Evolutionary conservation across 176 grass and related monocot genomes (phyloP), one percentile per base, ranked within the genome.

Genomic region (Elymus sibiricus): DNA sequence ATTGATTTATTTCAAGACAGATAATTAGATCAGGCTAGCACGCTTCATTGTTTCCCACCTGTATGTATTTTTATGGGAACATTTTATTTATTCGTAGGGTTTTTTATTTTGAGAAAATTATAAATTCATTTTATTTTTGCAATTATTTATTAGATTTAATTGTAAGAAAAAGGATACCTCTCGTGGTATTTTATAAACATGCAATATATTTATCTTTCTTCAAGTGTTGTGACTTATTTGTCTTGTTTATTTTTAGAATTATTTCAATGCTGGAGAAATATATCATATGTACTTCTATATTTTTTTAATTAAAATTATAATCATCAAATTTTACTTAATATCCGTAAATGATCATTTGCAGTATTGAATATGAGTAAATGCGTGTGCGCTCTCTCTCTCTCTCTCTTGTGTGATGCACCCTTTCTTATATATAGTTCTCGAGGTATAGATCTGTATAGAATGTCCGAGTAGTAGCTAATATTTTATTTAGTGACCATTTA

Each of bases 21-120:
- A 27, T 13, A 84, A 29, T 37, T 87, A 11, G 39, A 87, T 75
- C 79, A 81, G 89, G 69, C 86, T 85, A 77, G 90, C 69, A 37
- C 51, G 83, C 81, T 38, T 82, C 59, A 38, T 29, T 72, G 24
- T 37, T 77, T 69, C 5, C 5, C 7, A 49, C 5, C 15, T 74
- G 71, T 74, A 74, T 5, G n/a, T n/a, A n/a, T n/a, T n/a, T n/a
- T n/a, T n/a, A n/a, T n/a, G n/a, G n/a, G 43, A 51, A 44, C 76
- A 86, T 77, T 84, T 26, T 61, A 84, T 75, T 74, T 29, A 6
- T 42, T 43, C 2, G 24, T 49, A 27, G 71, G 90, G 80, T 83
- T 37, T n/a, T 7, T 37, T 80, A 80, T 87, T 42, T 70, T 64
- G 37, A 64, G 75, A 74, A 44, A 58, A 70, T 5, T 13, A 77